Conservation (phyloP, 2,329 filamentous ascomycete genomes). For the Colletotrichum sp. region DNA sequence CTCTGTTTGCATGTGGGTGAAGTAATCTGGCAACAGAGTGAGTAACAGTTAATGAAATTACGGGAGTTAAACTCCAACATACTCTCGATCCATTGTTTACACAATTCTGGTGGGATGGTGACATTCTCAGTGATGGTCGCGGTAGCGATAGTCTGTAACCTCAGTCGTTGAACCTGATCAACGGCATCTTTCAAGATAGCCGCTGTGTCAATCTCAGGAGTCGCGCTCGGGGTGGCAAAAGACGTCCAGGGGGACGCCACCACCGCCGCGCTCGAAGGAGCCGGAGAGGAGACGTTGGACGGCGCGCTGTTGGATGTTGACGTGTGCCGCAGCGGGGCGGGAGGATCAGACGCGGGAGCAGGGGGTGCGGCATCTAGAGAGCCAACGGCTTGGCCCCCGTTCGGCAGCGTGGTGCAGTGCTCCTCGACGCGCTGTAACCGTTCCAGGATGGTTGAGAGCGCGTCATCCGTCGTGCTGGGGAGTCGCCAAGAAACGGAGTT, state of each 20-base stretch:
- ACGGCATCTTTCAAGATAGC: conserved; percentile 33
- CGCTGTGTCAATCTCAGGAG: conserved; percentile 18
- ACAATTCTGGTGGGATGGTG: conserved; percentile 29
- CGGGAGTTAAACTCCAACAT: neutral
- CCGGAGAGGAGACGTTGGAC: conserved; percentile 22
- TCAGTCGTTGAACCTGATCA: conserved; percentile 29
- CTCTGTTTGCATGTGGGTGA: conserved; percentile 31
- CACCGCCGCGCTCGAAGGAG: neutral
- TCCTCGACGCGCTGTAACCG: conserved; percentile 33
- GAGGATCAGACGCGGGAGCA: neutral
- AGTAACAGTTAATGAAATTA: accelerated
- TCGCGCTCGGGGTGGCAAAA: neutral
- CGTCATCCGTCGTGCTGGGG: conserved; percentile 11
- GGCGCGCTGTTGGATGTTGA: neutral
- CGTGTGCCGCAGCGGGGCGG: neutral
- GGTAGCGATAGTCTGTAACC: conserved; percentile 24
- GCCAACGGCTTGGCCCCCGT: neutral
- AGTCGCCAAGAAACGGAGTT: neutral
- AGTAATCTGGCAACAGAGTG: conserved; percentile 26
- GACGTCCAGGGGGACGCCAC: conserved; percentile 4
- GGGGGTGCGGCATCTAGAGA: neutral
- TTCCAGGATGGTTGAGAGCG: conserved; percentile 32
- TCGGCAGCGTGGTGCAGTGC: conserved; percentile 6
- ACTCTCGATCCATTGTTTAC: conserved; percentile 33
- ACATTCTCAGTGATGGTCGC: conserved; percentile 28